Conservation (phyloP, 2,329 filamentous ascomycete species). For the Nigrograna mackinnonii region DNA sequence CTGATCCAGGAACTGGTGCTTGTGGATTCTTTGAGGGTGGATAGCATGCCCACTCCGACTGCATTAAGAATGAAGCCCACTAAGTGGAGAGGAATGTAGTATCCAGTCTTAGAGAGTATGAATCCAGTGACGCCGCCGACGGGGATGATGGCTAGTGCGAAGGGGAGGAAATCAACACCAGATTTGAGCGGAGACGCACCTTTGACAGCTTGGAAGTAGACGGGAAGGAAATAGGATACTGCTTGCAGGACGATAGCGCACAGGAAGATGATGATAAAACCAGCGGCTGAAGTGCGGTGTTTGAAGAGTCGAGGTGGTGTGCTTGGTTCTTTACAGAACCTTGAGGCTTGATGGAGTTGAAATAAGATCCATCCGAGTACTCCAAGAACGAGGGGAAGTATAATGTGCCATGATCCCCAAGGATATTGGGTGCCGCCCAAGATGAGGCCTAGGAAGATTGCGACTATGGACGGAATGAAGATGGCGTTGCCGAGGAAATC, state of each 20-base stretch:
- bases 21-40: conserved; percentile 7
- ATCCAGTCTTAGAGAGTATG: conserved; percentile 21
- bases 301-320: conserved; percentile 14
- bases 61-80: conserved; percentile 7
- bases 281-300: conserved; percentile 12
- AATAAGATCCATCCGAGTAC: conserved; percentile 40
- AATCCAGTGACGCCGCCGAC: conserved; percentile 5
- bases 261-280: conserved; percentile 9
- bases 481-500: conserved; percentile 49
- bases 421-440: conserved; percentile 45
- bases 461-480: conserved; percentile 40
- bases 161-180: conserved; percentile 14
- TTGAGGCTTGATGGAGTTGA: conserved; percentile 39
- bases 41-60: conserved; percentile 12
- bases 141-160: conserved; percentile 7
- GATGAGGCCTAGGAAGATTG: conserved; percentile 46
- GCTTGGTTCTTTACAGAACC: conserved; percentile 7
- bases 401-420: conserved; percentile 45
- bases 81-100: conserved; percentile 17
- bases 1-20: conserved; percentile 13
- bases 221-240: conserved; percentile 13
- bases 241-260: conserved; percentile 7
- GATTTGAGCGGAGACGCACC: conserved; percentile 4
- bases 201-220: conserved; percentile 20
- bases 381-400: conserved; percentile 50